Conservation (phyloP, 805 yeast species). For the Candida vaughaniae region DNA sequence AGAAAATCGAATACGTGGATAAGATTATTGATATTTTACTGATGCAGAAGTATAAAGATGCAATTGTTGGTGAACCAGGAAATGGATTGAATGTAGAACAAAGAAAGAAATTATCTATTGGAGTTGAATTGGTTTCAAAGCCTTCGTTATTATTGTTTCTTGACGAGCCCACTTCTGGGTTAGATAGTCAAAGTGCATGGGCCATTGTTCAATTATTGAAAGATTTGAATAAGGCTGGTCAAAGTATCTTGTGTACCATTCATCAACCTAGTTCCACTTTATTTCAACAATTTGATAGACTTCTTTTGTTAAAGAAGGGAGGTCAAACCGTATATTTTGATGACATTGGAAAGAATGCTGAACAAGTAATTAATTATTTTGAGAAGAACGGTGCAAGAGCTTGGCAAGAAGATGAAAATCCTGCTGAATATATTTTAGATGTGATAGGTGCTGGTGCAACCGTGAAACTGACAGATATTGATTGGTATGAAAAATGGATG, state of each 20-base stretch:
- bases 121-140: constrained; percentile 42
- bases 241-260: constrained; percentile 70
- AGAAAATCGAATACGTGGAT: constrained; percentile 68
- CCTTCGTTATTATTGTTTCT: constrained; percentile 45
- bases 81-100: constrained; percentile 51
- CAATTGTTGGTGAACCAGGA: constrained; percentile 77
- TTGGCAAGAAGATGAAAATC: constrained; percentile 37
- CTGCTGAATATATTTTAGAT: constrained; percentile 83
- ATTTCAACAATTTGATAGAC: constrained; percentile 36
- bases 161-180: constrained; percentile 64
- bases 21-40: constrained; percentile 64
- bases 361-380: constrained; percentile 58
- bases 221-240: constrained; percentile 44
- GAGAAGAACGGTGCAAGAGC: constrained; percentile 65
- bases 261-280: constrained; percentile 55
- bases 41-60: constrained; percentile 71
- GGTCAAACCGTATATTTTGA: constrained; percentile 74
- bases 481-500: constrained; percentile 75
- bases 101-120: constrained; percentile 41
- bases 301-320: constrained; percentile 29
- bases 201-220: constrained; percentile 51
- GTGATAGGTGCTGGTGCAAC: constrained; percentile 84
- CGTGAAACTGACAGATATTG: constrained; percentile 58
- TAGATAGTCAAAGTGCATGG: constrained; percentile 59
- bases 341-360: constrained; percentile 67